phyloP scores from a whole-genome alignment of 768 basidiomycete species.

The Leccinum ochraceum region DNA sequence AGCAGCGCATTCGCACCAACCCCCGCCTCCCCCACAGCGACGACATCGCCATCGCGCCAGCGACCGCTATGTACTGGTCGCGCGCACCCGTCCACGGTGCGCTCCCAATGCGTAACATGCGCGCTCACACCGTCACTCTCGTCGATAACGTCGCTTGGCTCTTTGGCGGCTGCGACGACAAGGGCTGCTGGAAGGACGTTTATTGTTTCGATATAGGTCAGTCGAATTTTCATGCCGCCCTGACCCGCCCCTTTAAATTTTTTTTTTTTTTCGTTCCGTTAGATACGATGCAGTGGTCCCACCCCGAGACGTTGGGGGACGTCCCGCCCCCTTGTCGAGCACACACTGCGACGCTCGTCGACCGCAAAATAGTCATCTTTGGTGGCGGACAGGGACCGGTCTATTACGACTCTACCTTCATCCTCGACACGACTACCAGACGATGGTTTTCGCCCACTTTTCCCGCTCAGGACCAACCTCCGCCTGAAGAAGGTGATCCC shows the following conservation, averaged over 20 bases:
- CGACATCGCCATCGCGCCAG: conserved; percentile 59
- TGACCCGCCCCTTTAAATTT: neutral
- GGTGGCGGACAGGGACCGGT: conserved; percentile 83
- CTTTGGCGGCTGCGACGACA: conserved; percentile 87
- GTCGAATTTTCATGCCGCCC: conserved; percentile 2
- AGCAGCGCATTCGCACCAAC: conserved; percentile 43
- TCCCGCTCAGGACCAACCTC: conserved; percentile 16
- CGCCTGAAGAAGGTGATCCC: conserved; percentile 8
- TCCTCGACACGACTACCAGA: conserved; percentile 76
- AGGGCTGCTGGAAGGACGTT: conserved; percentile 70
- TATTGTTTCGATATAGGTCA: conserved; percentile 85
- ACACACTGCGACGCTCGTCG: conserved; percentile 84
- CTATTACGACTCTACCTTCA: conserved; percentile 83
- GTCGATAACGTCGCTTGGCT: conserved; percentile 85
- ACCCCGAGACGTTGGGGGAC: conserved; percentile 75
- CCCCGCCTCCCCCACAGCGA: conserved; percentile 65
- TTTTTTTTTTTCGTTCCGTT: neutral
- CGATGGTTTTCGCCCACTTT: conserved; percentile 59
- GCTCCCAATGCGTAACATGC: conserved; percentile 65
- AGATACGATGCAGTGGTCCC: conserved; percentile 92
- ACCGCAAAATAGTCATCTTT: conserved; percentile 77
- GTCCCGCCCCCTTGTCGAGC: conserved; percentile 82
- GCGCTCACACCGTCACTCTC: conserved; percentile 83
- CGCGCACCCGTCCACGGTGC: conserved; percentile 76
- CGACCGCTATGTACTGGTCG: conserved; percentile 86